Percentiles rank a stretch among this genome's conserved stretches.
Evolutionary conservation across 1,284 basidiomycete species (phyloP).

Genomic region (Agaricales sp.): DNA sequence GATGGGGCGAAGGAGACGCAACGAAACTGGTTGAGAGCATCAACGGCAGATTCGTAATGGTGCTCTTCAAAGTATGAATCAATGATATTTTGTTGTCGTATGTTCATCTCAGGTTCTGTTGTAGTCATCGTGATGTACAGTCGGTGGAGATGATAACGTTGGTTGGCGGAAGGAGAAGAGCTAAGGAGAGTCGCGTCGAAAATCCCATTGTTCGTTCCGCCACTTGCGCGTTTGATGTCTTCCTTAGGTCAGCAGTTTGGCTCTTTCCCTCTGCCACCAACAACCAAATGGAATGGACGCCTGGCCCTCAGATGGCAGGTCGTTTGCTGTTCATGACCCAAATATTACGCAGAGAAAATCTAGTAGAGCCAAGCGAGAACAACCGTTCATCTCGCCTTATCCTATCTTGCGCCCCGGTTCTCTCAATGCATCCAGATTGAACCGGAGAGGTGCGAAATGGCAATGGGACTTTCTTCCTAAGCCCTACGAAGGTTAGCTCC

Average conservation of each 20-base stretch:
- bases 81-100: slow-evolving; percentile 45
- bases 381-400: slow-evolving; percentile 23
- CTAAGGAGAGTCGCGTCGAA: background rate
- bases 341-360: slow-evolving; percentile 12
- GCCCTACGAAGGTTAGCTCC: slow-evolving; percentile 15
- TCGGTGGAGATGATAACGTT: background rate
- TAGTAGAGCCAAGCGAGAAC: background rate
- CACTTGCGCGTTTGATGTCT: slow-evolving; percentile 2
- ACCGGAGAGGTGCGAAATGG: slow-evolving; percentile 29
- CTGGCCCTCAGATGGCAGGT: slow-evolving; percentile 46
- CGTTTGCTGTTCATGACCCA: slow-evolving; percentile 6
- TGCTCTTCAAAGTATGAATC: slow-evolving; percentile 66
- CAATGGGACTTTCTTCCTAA: slow-evolving; percentile 42
- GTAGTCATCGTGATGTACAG: background rate
- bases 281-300: slow-evolving; percentile 55
- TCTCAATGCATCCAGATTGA: slow-evolving; percentile 41
- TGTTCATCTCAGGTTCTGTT: slow-evolving; percentile 40
- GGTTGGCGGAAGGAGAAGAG: background rate
- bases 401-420: slow-evolving; percentile 46
- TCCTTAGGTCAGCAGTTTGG: background rate
- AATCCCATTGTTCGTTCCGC: slow-evolving; percentile 1
- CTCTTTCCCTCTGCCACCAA: background rate
- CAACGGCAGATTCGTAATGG: slow-evolving; percentile 56
- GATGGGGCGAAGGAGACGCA: slow-evolving; percentile 42
- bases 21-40: slow-evolving; percentile 47